Percentiles rank a stretch among this genome's conserved stretches.
Conservation (phyloP, 2,329 filamentous ascomycete species). For the Fusarium palustre region DNA sequence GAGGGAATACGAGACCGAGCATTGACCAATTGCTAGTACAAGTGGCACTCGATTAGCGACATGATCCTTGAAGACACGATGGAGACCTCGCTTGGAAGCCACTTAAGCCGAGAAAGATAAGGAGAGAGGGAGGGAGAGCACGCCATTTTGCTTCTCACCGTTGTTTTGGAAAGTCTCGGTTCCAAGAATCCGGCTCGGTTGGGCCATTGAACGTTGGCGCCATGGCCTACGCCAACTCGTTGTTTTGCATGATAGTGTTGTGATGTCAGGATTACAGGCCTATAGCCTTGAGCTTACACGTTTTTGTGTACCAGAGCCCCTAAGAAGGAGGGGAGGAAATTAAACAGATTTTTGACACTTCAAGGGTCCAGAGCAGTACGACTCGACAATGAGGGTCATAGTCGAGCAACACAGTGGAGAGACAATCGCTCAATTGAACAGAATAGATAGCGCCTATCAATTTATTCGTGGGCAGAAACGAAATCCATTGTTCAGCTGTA, state of each 20-base stretch:
- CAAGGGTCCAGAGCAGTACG: not conserved
- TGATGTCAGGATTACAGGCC: not conserved
- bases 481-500: not conserved
- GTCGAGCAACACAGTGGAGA: not conserved
- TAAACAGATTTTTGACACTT: not conserved
- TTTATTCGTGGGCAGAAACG: not conserved
- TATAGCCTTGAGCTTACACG: not conserved
- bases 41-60: constrained; percentile 4
- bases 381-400: not conserved
- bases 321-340: not conserved
- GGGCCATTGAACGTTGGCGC: not conserved
- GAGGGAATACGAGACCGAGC: not conserved
- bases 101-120: not conserved
- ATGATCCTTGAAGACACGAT: not conserved
- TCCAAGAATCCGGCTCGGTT: not conserved
- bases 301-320: not conserved
- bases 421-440: not conserved
- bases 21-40: not conserved
- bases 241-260: not conserved
- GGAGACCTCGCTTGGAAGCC: not conserved
- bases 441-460: not conserved
- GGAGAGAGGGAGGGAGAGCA: not conserved
- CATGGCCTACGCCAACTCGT: not conserved
- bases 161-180: not conserved
- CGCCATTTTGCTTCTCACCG: not conserved